Evolutionary conservation across 768 basidiomycete species (phyloP), one percentile per base, ranked within the genome.

Genomic region (Pisolithus sp.): DNA sequence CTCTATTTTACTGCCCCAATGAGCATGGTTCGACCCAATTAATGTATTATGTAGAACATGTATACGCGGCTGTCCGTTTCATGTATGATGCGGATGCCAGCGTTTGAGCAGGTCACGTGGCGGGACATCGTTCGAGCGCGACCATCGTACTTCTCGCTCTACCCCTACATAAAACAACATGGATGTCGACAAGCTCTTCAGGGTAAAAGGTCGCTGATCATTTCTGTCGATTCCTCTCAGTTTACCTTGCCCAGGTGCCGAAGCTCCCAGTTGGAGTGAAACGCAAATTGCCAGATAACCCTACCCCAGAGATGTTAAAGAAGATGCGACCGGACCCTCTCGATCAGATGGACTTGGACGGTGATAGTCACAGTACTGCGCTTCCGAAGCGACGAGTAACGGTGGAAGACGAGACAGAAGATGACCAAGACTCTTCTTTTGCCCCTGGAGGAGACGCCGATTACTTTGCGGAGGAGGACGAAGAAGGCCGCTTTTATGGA

Each of bases 401-500:
- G 0, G 78, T 89, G 13, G 82, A 83, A 65, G 89, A 92, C 46
- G 71, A 68, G 26, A 68, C 62, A 46, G 72, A 63, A 17, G 65
- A 60, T 10, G 60, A 58, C 3, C 60, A 52, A 44, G 69, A 61
- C n/a, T 55, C 54, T 1, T 73, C 76, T 54, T 91, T 90, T 68
- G 86, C 88, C 0, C 91, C 90, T 10, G 89, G 89, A 9, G 85
- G 84, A 21, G 93, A 95, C 57, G 87, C 89, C 0, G 92, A 94
- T 63, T 94, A 93, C 66, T 93, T 89, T 60, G 79, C 66, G 4
- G 94, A 95, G 59, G 93, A 94, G 68, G 93, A 94, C 62, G 89
- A 87, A 21, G 92, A 93, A 59, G 93, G 91, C 1, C 77, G 93
- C 10, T 94, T 95, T 70, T 95, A 85, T 62, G 96, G 96, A 37